phyloP scores from a whole-genome alignment of 768 basidiomycete genomes.

The Psilocybe cubensis region DNA sequence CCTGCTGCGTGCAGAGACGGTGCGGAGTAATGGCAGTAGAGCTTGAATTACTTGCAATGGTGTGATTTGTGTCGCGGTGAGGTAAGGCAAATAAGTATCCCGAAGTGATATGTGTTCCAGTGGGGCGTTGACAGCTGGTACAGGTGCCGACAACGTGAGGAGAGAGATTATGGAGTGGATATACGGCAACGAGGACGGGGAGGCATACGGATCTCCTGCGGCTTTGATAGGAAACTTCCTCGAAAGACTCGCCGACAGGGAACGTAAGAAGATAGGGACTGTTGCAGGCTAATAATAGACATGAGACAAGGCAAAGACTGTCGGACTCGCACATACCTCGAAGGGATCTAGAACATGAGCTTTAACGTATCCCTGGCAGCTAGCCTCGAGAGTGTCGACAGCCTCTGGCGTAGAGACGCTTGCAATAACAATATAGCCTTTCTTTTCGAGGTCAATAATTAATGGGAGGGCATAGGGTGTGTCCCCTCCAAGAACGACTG shows the following conservation, averaged over 20 bases:
- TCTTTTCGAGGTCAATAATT: slow-evolving; percentile 72
- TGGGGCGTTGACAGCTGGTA: slow-evolving; percentile 53
- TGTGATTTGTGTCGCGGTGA: slow-evolving; percentile 74
- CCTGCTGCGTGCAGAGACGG: slow-evolving; percentile 56
- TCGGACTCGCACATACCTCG: slow-evolving; percentile 51
- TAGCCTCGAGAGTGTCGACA: slow-evolving; percentile 64
- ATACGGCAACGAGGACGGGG: slow-evolving; percentile 66
- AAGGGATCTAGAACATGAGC: slow-evolving; percentile 81
- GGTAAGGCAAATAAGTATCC: slow-evolving; percentile 67
- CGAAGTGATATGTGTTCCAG: slow-evolving; percentile 72
- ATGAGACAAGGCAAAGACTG: neutral
- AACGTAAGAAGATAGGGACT: slow-evolving; percentile 78
- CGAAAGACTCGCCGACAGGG: slow-evolving; percentile 77
- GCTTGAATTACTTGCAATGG: slow-evolving; percentile 80
- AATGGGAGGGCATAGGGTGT: slow-evolving; percentile 71
- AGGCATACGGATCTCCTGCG: slow-evolving; percentile 80
- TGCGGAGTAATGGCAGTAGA: slow-evolving; percentile 75
- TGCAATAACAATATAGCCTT: slow-evolving; percentile 82
- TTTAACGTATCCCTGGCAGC: slow-evolving; percentile 75
- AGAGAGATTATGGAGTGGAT: slow-evolving; percentile 82
- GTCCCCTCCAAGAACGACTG: slow-evolving; percentile 86
- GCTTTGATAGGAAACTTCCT: slow-evolving; percentile 81
- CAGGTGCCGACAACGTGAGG: slow-evolving; percentile 54
- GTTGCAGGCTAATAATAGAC: slow-evolving; percentile 59
- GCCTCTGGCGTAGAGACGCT: slow-evolving; percentile 75